phyloP scores from a whole-genome alignment of 108 stramenopile genomes.

The Stephanodiscus triporus region DNA sequence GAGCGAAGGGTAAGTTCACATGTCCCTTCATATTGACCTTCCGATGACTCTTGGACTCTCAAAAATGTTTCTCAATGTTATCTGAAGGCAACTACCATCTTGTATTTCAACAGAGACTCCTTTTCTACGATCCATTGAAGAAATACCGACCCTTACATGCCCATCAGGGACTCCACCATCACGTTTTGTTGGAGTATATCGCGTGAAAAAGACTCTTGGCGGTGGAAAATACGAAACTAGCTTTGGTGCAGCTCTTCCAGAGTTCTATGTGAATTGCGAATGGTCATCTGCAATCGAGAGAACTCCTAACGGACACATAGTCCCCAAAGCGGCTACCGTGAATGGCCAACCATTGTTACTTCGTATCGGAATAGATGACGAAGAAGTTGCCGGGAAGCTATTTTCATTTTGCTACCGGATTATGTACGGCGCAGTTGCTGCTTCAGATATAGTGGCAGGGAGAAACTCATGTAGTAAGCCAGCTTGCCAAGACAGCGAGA shows the following conservation, averaged over 20 bases:
- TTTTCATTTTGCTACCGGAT: constrained; percentile 41
- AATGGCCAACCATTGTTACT: constrained; percentile 34
- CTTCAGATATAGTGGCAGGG: constrained; percentile 26
- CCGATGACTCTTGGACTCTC: not conserved
- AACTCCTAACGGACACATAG: constrained; percentile 18
- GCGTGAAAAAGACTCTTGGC: not conserved
- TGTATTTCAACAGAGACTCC: constrained; percentile 27
- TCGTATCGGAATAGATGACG: constrained; percentile 24
- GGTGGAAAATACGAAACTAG: constrained; percentile 1
- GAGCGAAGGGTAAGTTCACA: constrained; percentile 25
- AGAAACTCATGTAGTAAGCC: not conserved
- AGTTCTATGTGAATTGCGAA: constrained; percentile 32
- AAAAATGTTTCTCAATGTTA: not conserved
- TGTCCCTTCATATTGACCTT: not conserved
- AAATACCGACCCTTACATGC: not conserved
- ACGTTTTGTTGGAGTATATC: constrained; percentile 32
- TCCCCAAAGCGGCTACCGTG: constrained; percentile 35
- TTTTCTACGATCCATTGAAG: constrained; percentile 13
- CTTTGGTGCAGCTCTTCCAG: constrained; percentile 37
- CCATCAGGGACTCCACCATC: constrained; percentile 13
- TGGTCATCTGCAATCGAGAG: constrained; percentile 3
- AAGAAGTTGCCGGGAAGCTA: constrained; percentile 32
- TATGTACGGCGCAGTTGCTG: constrained; percentile 35
- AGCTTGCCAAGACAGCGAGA: not conserved
- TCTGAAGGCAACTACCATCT: constrained; percentile 21